phyloP scores from a whole-genome alignment of 2,329 filamentous ascomycete species.

The Penicillium sp. region DNA sequence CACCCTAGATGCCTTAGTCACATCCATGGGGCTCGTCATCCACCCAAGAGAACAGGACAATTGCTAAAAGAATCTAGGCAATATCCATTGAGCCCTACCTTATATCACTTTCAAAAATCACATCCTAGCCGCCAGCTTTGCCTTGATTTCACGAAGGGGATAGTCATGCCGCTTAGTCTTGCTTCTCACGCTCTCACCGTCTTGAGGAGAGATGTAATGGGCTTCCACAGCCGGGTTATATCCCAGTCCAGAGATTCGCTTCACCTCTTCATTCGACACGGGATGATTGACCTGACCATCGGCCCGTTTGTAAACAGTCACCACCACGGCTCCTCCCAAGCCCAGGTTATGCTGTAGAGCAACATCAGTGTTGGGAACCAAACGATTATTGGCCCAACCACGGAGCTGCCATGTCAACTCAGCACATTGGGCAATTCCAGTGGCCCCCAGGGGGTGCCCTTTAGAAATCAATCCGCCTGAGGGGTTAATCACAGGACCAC shows the following conservation, averaged over 20 bases:
- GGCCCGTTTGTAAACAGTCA: conserved; percentile 85
- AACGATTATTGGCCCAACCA: conserved; percentile 94
- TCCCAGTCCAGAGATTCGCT: conserved; percentile 69
- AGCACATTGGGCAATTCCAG: conserved; percentile 91
- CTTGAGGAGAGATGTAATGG: conserved; percentile 80
- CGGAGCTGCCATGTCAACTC: conserved; percentile 94
- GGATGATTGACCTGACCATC: conserved; percentile 70
- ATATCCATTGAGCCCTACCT: neutral
- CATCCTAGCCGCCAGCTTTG: conserved; percentile 26
- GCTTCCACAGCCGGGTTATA: conserved; percentile 93
- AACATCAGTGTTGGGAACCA: conserved; percentile 69
- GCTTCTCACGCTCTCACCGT: conserved; percentile 71
- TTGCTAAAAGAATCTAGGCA: neutral
- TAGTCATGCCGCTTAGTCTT: conserved; percentile 73
- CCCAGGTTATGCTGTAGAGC: conserved; percentile 93
- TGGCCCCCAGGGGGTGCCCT: conserved; percentile 91
- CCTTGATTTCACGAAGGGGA: conserved; percentile 60
- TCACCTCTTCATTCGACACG: conserved; percentile 68
- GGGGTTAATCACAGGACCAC: conserved; percentile 78
- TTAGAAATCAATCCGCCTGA: conserved; percentile 94
- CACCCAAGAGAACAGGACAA: no score
- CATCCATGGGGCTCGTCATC: no score
- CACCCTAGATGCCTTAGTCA: no score
- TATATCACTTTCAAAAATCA: neutral
- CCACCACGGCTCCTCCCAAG: conserved; percentile 85